phyloP scores from a whole-genome alignment of 768 basidiomycete genomes.

The Termitomyces sp. region DNA sequence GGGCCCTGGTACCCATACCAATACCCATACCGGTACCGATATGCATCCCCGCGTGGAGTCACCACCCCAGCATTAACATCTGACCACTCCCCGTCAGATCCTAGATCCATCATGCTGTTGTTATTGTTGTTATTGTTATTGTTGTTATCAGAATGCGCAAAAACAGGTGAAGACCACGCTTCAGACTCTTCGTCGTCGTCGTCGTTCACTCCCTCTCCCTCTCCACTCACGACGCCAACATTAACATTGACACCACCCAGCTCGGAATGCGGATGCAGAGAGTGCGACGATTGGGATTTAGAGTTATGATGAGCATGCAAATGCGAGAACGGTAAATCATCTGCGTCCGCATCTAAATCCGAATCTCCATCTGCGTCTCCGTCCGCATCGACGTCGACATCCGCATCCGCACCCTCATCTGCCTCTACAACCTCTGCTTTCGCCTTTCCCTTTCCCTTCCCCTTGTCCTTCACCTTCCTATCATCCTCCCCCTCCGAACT shows the following conservation, averaged over 20 bases:
- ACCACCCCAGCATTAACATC: too few relatives aligned
- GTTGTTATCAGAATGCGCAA: conserved; percentile 33
- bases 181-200: conserved; percentile 12
- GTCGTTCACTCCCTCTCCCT: background rate
- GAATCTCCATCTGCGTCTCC: too few relatives aligned
- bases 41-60: too few relatives aligned
- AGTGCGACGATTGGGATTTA: background rate
- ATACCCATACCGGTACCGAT: conserved; percentile 14
- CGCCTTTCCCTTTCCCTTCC: conserved; percentile 5
- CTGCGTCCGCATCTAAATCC: background rate
- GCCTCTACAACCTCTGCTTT: background rate
- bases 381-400: conserved; percentile 1
- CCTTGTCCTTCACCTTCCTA: background rate
- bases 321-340: background rate
- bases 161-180: conserved; percentile 36
- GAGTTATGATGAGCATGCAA: background rate
- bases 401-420: background rate
- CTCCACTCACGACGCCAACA: too few relatives aligned
- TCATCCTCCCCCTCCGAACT: background rate
- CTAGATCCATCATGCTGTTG: conserved; percentile 3
- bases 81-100: conserved; percentile 8
- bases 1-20: conserved; percentile 22
- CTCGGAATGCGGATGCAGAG: conserved; percentile 1
- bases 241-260: background rate
- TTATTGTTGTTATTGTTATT: too few relatives aligned